Base-by-base conservation (phyloP, 2,329 filamentous ascomycete genomes). In the Boeremia exigua region DNA sequence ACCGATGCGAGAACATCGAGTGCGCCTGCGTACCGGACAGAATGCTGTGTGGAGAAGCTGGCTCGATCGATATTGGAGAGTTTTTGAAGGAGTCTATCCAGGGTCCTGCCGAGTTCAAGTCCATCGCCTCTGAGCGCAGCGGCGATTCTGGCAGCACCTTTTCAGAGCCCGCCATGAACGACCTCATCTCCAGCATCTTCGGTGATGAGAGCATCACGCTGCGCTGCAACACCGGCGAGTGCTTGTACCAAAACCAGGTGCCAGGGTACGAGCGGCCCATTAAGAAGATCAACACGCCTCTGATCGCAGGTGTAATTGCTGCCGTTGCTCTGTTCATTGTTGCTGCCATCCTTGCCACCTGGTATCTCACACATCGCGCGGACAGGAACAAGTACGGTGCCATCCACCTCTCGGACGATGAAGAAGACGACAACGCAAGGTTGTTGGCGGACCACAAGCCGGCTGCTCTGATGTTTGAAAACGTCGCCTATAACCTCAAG, bases 261-360 rank as follows among this genome's bases (percentile, higher is more conserved):
- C 95, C 95, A 14, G 95, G 96, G 15, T 99, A 96, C 70, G 83
- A 89, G 63, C 85, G 89, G 17, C 92, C 94, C 0, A 84, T 97
- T 57, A 96, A 97, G 79, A 88, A 89, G 72, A 98, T 99, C 78
- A 99, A 99, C 75, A 98, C 94, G 0, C 95, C 94, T 3, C 82
- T 99, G 44, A 99, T 99, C 65, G 94, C 96, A 10, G 89, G 91
- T 12, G 90, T 97, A 42, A 98, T 99, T 68, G 93, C 92, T 23
- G 89, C 86, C 6, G 90, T 87, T 68, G 89, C 90, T 0, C 81
- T 99, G 0, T 96, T 97, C 69, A 82, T 99, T 11, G 92, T 96
- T n/a, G 90, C 87, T 1, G 86, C 94, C 46, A 91, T 97, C 43
- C 78, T 98, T 14, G 70, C 86, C 1, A 86, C 92, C 17, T 99